Percentiles rank a stretch among this genome's conserved stretches.
Evolutionary conservation across 2,329 filamentous ascomycete genomes (phyloP).

Genomic region (Clarireedia homoeocarpa): DNA sequence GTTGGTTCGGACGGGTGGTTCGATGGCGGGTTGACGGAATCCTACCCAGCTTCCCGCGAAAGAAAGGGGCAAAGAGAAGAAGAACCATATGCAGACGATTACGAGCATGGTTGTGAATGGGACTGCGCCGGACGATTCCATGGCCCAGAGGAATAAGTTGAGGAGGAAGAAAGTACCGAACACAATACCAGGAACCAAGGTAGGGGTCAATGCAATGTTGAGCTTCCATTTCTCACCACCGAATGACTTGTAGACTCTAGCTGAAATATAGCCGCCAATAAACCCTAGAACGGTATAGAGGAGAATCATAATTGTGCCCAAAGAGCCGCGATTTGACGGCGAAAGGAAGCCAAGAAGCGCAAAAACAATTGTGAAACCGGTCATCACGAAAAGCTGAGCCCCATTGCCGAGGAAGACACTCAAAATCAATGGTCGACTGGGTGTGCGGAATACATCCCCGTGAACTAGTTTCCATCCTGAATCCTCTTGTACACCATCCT

Average conservation of each 20-base stretch:
- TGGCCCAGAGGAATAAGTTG: slow-evolving; percentile 93
- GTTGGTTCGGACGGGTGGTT: slow-evolving; percentile 85
- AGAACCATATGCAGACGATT: slow-evolving; percentile 88
- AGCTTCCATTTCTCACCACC: slow-evolving; percentile 90
- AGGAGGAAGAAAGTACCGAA: slow-evolving; percentile 88
- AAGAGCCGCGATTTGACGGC: slow-evolving; percentile 87
- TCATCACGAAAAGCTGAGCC: slow-evolving; percentile 96
- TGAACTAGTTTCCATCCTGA: slow-evolving; percentile 98
- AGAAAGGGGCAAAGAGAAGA: slow-evolving; percentile 89
- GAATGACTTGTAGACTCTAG: slow-evolving; percentile 90
- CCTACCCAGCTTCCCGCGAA: slow-evolving; percentile 88
- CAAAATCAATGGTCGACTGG: slow-evolving; percentile 72
- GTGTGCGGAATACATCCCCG: slow-evolving; percentile 90
- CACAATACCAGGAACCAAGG: slow-evolving; percentile 78
- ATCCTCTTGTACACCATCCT: slow-evolving; percentile 94
- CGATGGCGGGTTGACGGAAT: slow-evolving; percentile 66
- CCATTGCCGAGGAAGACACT: slow-evolving; percentile 88
- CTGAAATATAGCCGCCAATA: slow-evolving; percentile 83
- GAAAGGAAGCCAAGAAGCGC: slow-evolving; percentile 92
- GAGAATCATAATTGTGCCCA: slow-evolving; percentile 87
- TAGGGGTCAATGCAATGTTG: slow-evolving; percentile 81
- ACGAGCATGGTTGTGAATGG: slow-evolving; percentile 96
- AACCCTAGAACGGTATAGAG: slow-evolving; percentile 91
- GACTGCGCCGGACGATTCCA: slow-evolving; percentile 85
- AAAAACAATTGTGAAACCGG: slow-evolving; percentile 86